Base-by-base conservation (phyloP, 2,329 filamentous ascomycete species). In the Trichoderma brevicompactum region DNA sequence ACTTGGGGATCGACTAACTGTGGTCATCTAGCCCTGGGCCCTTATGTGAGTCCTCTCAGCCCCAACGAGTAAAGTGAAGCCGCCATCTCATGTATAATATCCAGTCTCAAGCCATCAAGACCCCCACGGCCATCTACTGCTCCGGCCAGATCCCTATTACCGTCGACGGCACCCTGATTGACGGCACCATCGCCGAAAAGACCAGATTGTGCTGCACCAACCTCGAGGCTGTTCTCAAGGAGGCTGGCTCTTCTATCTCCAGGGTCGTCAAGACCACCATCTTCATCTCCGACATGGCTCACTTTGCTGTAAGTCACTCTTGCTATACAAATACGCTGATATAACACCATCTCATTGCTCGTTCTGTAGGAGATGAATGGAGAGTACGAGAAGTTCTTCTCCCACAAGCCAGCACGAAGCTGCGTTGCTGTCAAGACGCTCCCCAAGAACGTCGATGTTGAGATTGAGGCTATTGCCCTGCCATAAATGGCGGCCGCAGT, bases 231-330 rank as follows among this genome's bases (percentile, higher is more conserved):
- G 92, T 98, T 65, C 87, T 98, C 59, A 85, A 88, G 67, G 92
- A 89, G 72, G 92, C 93, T 28, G 92, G 92, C 62, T 94, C 91
- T 23, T 87, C 85, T 60, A 85, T 98, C 66, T 79, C 86, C 69
- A 91, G 89, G 78, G 89, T 97, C 53, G 91, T 97, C 80, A 97
- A 97, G 85, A 91, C 93, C 72, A 92, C 89, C 76, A 90, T 97
- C 75, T 98, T 97, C 85, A 81, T 98, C 68, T 89, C 90, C 58
- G 91, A 96, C 79, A 98, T 98, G 94, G 86, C 84, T 69, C 85
- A 95, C 80, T 98, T 98, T 75, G 88, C 85, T 56, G 83, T 85
- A 74, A 70, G 82, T 75, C 9, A 5, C 6, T 28, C 23, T 5
- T 19, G 5, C 12, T n/a, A 9, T 6, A 4, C 6, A 9, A 32